Base-by-base conservation (phyloP, 1,284 basidiomycete genomes). In the Vanrija humicola region DNA sequence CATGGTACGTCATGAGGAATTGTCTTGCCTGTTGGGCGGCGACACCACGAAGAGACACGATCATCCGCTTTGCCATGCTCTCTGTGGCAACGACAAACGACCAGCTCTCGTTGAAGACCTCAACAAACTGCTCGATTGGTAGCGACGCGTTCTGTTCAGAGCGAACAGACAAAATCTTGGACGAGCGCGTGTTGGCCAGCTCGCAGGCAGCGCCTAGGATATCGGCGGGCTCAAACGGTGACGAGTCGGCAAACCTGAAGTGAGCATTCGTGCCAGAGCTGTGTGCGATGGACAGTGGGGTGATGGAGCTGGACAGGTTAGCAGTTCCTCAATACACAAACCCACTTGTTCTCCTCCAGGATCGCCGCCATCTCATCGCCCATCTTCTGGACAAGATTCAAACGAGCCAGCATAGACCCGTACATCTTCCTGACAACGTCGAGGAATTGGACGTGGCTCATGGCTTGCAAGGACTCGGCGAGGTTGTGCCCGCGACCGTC, bases 61-160 rank as follows among this genome's bases (percentile, higher is more conserved):
- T 90, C 90, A 98, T 96, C 59, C 88, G 82, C 49, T 86, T 82
- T 62, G 87, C 90, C 26, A 95, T 80, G 23, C 85, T 82, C 74
- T 98, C 95, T 63, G 88, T 91, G 56, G 81, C 81, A 9, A 95
- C 81, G 23, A 98, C 90, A 68, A 98, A 98, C 42, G 82, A 77
- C 92, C 93, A 97, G 12, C 87, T 87, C 62, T 85, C 83, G 58
- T 86, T 85, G 79, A 94, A 96, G 52, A 97, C 79, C 25, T 81
- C 81, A 40, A 91, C 79, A 78, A 98, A 98, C 38, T 85, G 83
- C 2, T 80, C 75, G 40, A 97, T 76, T 28, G 85, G 79, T 19
- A 98, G 80, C 7, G 81, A 73, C 0, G 87, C 81, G 69, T 96
- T 90, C 57, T 87, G 85, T 60, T 93, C 89, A 6, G 85, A 79